Evolutionary conservation across 176 grass and related monocot genomes (phyloP), one percentile per base, ranked within the genome.

Genomic region (Bolboschoenus planiculmis): DNA sequence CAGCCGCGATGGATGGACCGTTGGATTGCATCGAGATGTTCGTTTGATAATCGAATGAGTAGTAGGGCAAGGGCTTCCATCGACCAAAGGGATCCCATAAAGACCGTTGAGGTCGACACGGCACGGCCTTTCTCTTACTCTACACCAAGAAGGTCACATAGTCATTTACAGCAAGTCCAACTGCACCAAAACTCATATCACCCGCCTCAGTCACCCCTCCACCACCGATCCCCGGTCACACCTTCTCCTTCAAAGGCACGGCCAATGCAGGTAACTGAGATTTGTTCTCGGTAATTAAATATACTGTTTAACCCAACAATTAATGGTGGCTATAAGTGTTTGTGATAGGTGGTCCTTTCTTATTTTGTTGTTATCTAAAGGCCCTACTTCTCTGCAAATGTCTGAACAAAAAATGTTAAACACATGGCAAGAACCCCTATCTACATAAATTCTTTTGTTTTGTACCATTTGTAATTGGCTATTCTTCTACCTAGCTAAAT

Each of bases 61-160:
- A 88, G 61, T 88, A 8, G 83, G 18, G 86, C 86, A 11, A 86
- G 96, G 68, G 83, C 87, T 64, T 98, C 92, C 34, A 84, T 86
- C 55, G 92, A 95, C 37, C 88, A 91, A 39, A 85, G 87, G 15
- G 92, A 93, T 60, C 90, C 81, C 0, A 84, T 95, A 26, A 98
- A 98, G 89, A 95, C 92, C 20, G 43, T 98, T 44, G 96, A 98
- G 90, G 89, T 98, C 15, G 92, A 98, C 82, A 91, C 92, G 2
- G 87, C 84, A 27, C 85, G 89, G 1, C 96, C 92, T 1, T 98
- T 93, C 84, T 92, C 95, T 29, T 94, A 93, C 73, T 83, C 90
- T 4, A 90, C 92, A 23, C 85, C 88, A 0, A 85, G 87, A 1
- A 85, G 89, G 11, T 90, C 89, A 1, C 78, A 47, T 10, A 63